Evolutionary conservation across 192 early-diverging fungal species (phyloP), one percentile per base, ranked within the genome.

Genomic region (Thoreauomyces humboldtii): DNA sequence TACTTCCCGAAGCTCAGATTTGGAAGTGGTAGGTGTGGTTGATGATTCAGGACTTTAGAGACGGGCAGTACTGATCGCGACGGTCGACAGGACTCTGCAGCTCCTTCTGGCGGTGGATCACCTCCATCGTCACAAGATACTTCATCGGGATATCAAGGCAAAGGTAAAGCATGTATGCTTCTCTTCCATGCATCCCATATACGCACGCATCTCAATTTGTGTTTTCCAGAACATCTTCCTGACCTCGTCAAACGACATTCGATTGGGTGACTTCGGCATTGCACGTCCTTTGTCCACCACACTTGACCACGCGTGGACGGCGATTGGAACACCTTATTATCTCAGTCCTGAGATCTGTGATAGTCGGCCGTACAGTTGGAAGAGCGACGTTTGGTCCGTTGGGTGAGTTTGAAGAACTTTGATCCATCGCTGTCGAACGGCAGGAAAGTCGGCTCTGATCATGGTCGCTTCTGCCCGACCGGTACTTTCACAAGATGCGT

Each of bases 281-380:
- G 37, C 55, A n/a, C 55, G 55, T 14, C 14, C 24, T 15, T 27
- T 52, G 50, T 19, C 35, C 7, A 24, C 35, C 3, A 58, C 17
- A 19, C 12, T 38, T n/a, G 33, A 58, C 19, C 21, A 19, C n/a
- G 62, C 62, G 19, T 24, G 24, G 11, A 64, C 62, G 21, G 24
- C 48, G 3, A 28, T 64, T 51, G 62, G 62, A 3, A 64, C 62
- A 15, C 62, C 62, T 9, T 64, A 36, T 37, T 64, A 64, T 64
- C 19, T 64, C 12, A 37, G 32, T 12, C 62, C 62, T 7, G 62
- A 64, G 31, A 46, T 64, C 9, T 51, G 48, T 19, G 38, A 36
- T 19, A 25, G 47, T 6, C 21, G 29, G 11, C 4, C 33, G 36
- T 64, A 64, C 37, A 34, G 48, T 7, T 64, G 37, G 37, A 54